Percentiles rank a stretch among this genome's conserved stretches.
Evolutionary conservation across 2,329 filamentous ascomycete genomes (phyloP).

Genomic region (Aspergillus alliaceus): DNA sequence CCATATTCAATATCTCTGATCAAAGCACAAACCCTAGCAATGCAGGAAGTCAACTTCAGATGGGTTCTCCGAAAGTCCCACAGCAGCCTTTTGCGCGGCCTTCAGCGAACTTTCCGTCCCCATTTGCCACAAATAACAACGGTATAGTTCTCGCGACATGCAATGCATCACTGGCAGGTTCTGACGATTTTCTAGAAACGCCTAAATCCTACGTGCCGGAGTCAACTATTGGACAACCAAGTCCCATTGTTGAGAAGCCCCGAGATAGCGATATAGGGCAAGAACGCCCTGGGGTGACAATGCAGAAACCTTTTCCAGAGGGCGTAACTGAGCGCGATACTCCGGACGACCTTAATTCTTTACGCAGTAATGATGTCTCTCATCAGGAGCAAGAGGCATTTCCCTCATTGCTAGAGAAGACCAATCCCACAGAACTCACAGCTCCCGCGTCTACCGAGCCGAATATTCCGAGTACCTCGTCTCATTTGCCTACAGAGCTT

Average conservation of each 20-base stretch:
- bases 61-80: neutral
- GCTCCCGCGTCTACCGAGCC: neutral
- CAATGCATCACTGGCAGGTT: neutral
- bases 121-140: conserved; percentile 6
- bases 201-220: neutral
- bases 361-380: neutral
- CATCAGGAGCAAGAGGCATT: neutral
- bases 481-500: neutral
- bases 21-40: neutral
- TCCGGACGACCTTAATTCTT: neutral
- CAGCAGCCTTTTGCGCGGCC: neutral
- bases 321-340: neutral
- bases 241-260: neutral
- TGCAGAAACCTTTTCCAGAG: neutral
- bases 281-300: neutral
- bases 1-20: conserved; percentile 11
- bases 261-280: neutral
- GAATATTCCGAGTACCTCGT: neutral
- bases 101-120: conserved; percentile 1
- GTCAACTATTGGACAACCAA: neutral
- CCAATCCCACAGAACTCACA: neutral
- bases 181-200: conserved; percentile 8
- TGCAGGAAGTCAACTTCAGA: neutral
- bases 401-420: neutral
- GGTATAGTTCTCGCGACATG: conserved; percentile 8